Percentiles rank a stretch among this genome's conserved stretches.
phyloP scores from a whole-genome alignment of 345 rosid genomes.

The Fremontodendron californicum region DNA sequence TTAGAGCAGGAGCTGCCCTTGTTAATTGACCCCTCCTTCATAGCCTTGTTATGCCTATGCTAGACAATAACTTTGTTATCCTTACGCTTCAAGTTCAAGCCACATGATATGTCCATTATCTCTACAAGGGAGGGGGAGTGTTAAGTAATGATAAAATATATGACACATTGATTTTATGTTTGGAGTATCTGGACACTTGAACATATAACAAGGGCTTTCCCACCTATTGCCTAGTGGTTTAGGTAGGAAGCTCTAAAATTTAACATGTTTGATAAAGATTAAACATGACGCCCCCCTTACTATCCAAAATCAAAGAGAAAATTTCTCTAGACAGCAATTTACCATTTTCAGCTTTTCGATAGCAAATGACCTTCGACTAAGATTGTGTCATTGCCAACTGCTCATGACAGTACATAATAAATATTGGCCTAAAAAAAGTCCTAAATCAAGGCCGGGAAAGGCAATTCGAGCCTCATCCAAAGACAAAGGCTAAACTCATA shows the following conservation, averaged over 20 bases:
- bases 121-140: neutral
- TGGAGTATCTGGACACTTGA: neutral
- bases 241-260: neutral
- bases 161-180: neutral
- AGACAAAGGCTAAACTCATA: neutral
- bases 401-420: neutral
- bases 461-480: neutral
- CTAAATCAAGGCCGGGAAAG: neutral
- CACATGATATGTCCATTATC: slow-evolving; percentile 32
- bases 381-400: neutral
- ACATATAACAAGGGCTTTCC: neutral
- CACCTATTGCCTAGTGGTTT: neutral
- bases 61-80: neutral
- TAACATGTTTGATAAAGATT: neutral
- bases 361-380: neutral
- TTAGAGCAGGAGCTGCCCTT: neutral
- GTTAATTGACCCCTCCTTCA: neutral
- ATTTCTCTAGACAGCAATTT: too few relatives aligned
- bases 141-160: neutral
- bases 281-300: neutral
- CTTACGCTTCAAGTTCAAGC: neutral
- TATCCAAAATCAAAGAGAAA: neutral
- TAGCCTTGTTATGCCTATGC: neutral
- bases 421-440: neutral
- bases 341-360: neutral